Conservation (phyloP, 129 eudicot genomes). For the Erigeron canadensis region DNA sequence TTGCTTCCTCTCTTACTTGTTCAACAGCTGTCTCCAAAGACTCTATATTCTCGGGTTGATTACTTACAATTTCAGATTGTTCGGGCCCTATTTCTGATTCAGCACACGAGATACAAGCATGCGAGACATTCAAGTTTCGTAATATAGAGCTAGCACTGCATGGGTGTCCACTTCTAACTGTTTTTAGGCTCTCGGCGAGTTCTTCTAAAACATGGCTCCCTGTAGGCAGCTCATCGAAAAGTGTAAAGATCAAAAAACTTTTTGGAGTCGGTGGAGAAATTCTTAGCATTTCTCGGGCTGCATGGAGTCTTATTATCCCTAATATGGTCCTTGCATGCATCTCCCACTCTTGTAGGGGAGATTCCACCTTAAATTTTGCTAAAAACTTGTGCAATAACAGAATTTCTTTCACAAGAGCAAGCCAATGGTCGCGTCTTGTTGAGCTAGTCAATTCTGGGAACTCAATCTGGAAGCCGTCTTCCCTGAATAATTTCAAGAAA, state of each 20-base stretch:
- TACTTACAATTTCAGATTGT: constrained; percentile 23
- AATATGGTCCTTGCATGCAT: constrained; percentile 80
- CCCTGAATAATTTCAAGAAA: constrained; percentile 36
- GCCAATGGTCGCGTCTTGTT: constrained; percentile 96
- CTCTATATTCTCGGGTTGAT: constrained; percentile 44
- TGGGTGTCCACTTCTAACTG: constrained; percentile 47
- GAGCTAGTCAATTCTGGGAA: constrained; percentile 91
- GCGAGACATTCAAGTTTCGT: constrained; percentile 58
- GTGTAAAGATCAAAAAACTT: constrained; percentile 66
- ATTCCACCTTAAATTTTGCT: constrained; percentile 45
- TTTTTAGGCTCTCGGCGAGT: constrained; percentile 59
- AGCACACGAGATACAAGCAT: constrained; percentile 25
- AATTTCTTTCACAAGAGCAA: constrained; percentile 71
- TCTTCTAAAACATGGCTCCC: constrained; percentile 71
- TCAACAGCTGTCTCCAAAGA: constrained; percentile 59
- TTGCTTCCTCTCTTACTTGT: constrained; percentile 73
- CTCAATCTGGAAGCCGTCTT: constrained; percentile 63
- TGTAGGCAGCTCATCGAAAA: constrained; percentile 74
- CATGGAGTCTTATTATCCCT: constrained; percentile 84
- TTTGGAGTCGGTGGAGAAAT: constrained; percentile 79
- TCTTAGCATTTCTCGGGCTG: constrained; percentile 88
- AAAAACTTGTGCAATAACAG: constrained; percentile 61
- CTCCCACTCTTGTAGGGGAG: constrained; percentile 67
- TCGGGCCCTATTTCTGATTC: constrained; percentile 32
- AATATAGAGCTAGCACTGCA: constrained; percentile 85